Base-by-base conservation (phyloP, 2,329 filamentous ascomycete species). In the Nothophaeocryptopus gaeumannii region DNA sequence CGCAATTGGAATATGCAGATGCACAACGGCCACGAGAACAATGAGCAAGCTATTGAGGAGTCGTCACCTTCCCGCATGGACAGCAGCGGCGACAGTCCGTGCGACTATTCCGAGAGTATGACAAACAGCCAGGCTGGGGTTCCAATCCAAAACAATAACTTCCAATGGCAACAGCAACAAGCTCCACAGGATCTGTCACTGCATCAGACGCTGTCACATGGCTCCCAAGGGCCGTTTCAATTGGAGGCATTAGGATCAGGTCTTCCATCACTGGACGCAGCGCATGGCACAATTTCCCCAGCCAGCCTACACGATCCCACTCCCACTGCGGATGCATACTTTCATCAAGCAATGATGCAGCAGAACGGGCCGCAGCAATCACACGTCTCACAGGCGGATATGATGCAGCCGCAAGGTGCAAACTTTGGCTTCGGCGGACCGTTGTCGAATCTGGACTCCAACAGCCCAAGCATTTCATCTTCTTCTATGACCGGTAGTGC, bases 61-160 rank as follows among this genome's bases (percentile, higher is more conserved):
- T 97, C 93, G 9, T 97, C 93, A 11, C 93, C 93, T 12, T 97
- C 93, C 8, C 90, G 90, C 39, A 92, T 97, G 69, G 20, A 26
- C 20, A 97, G 92, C 74, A 97, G 92, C 73, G 95, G 89, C 37
- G 89, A 88, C 51, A 97, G 91, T 71, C 91, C 95, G 65, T 92
- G 88, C 67, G 88, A 86, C 43, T 88, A 91, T 69, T 95, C 89
- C 70, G 93, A 97, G 67, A 83, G 90, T 52, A 90, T 96, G 85
- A 77, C 93, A 50, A 90, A 96, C 69, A 89, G 88, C 29, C 56
- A 60, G n/a, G 50, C 55, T 14, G 59, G 47, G 7, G 53, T 66
- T 30, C 45, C 58, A 2, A 56, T 62, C 7, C 58, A 59, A 36
- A 59, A 57, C 43, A 51, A 55, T 45, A 26, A 26, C 7, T 58